Conservation (phyloP, 164 flowering plant genomes). For the Vitis amurensis region DNA sequence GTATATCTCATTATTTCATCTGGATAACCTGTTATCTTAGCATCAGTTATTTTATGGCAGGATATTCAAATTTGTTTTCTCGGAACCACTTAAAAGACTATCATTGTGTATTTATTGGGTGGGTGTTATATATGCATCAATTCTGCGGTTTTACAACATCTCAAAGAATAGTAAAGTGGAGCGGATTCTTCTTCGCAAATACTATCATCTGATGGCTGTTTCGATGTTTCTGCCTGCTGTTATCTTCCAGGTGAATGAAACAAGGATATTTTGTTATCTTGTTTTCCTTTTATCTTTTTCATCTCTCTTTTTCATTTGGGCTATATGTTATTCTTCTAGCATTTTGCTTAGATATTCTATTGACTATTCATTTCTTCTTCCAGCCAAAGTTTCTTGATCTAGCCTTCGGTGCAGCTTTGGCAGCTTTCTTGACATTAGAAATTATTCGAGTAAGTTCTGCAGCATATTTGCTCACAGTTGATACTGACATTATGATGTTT, state of each 20-base stretch:
- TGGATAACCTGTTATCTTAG: background rate
- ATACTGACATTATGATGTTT: background rate
- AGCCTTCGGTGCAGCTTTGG: constrained; percentile 96
- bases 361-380: constrained; percentile 5
- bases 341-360: too few species aligned
- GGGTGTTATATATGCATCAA: constrained; percentile 60
- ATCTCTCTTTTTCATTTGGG: background rate
- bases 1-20: background rate
- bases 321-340: constrained; percentile 4
- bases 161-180: constrained; percentile 85
- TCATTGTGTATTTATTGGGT: constrained; percentile 80
- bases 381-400: constrained; percentile 90
- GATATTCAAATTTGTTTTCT: constrained; percentile 67
- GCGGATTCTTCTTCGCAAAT: constrained; percentile 94
- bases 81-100: constrained; percentile 75
- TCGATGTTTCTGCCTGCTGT: constrained; percentile 91
- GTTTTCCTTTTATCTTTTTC: background rate
- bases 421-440: constrained; percentile 81
- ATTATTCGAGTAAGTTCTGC: constrained; percentile 79
- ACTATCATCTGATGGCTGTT: constrained; percentile 95
- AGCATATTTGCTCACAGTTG: background rate
- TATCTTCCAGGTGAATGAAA: constrained; percentile 63
- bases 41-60: constrained; percentile 34
- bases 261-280: background rate
- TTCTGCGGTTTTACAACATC: constrained; percentile 72